These are phyloP conservation scores for Pseudogymnoascus sp. DNA, from an alignment of 2,329 filamentous ascomycete species.

Conservation along the genomic window DNA sequence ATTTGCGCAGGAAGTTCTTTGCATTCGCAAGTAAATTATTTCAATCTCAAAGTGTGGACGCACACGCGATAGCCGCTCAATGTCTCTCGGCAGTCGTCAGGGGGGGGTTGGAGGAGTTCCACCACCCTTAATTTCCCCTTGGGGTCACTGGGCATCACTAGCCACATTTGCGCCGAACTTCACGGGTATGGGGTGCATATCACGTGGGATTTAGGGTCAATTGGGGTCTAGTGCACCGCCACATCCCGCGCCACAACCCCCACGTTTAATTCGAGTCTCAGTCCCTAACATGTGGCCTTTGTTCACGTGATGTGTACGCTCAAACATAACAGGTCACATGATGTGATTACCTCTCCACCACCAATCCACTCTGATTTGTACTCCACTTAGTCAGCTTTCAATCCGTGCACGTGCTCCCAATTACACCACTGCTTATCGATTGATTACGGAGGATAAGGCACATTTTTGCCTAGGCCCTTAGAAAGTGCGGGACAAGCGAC, in stretches of 20 bases:
- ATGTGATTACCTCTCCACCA: background rate
- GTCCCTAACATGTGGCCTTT: background rate
- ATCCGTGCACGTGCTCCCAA: background rate
- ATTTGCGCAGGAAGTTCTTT: background rate
- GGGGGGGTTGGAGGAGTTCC: background rate
- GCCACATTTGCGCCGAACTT: background rate
- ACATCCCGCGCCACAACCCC: background rate
- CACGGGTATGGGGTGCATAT: background rate
- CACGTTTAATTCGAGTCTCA: background rate
- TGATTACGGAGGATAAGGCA: constrained; percentile 6
- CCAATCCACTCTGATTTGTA: background rate
- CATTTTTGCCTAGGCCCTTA: constrained; percentile 3
- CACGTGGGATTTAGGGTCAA: background rate
- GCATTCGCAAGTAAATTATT: constrained; percentile 6
- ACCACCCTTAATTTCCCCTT: constrained; percentile 7
- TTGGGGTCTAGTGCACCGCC: constrained; percentile 1
- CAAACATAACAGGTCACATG: too few species aligned
- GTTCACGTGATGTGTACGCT: background rate
- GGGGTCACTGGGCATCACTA: background rate
- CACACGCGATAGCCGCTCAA: constrained; percentile 7
- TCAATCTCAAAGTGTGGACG: constrained; percentile 5
- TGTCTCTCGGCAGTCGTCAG: constrained; percentile 3
- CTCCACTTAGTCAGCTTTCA: background rate
- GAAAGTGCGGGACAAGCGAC: constrained; percentile 9
- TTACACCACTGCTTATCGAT: background rate